Evolutionary conservation across 2,329 filamentous ascomycete genomes (phyloP), one percentile per base, ranked within the genome.

Genomic region (Nigrospora osmanthi): DNA sequence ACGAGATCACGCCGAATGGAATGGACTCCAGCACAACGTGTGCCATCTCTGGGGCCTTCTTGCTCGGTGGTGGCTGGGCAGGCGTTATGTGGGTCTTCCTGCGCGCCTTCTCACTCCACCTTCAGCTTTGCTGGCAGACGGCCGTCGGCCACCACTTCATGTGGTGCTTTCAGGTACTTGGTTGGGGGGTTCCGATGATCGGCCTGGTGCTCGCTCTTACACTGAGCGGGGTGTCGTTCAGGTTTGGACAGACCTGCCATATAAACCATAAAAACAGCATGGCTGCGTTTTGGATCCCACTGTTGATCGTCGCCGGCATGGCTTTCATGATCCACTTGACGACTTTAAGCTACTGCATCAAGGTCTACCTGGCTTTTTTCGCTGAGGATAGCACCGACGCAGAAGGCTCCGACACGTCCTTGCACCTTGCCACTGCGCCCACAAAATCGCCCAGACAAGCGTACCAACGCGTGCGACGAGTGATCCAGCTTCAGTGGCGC

Each of bases 51-150:
- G 93, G 91, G 11, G 78, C 89, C 1, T 83, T 96, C 52, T 70
- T 97, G 42, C 76, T 97, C 41, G 78, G 89, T 31, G 93, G 93
- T 43, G 93, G 90, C 37, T 87, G 90, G 75, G 78, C 81, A 31
- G 87, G 83, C 38, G 80, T 89, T 31, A 82, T 95, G 64, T 98
- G 93, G 91, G 81, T 90, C 52, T 95, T 96, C 61, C 76, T 96
- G 48, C 82, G 93, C 51, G 87, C 91, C 0, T 69, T 97, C 30
- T 95, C 89, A 6, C 84, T 98, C 55, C 93, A 98, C 65, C 80
- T 98, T 28, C 93, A 97, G 64, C 96, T 98, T 52, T 95, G 90
- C 71, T 98, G 93, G 93, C 89, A 97, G 63, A 76, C 94, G 33
- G 81, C 90, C 7, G 87, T 95, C 4, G 93, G 91, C 36, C 79